phyloP scores from a whole-genome alignment of 1,139 yeast genomes.

The Tardiomyces blankii region DNA sequence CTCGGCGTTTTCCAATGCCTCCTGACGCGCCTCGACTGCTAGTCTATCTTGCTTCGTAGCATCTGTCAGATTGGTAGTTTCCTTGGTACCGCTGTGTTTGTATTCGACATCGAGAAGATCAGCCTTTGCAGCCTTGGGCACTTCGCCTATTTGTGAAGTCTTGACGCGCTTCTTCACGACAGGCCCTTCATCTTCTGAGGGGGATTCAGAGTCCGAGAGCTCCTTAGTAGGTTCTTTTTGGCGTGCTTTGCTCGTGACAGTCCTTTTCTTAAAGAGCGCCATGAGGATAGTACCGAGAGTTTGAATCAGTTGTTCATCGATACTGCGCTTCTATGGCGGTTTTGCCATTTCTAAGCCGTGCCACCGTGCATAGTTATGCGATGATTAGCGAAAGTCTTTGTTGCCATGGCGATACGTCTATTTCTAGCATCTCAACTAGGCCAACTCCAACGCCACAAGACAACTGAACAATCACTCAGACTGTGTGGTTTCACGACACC shows the following conservation, averaged over 20 bases:
- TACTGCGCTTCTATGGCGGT: no score
- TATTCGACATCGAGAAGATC: neutral
- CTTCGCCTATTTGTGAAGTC: neutral
- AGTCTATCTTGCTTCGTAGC: constrained; percentile 29
- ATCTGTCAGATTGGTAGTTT: constrained; percentile 18
- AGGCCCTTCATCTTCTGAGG: neutral
- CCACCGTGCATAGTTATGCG: no score
- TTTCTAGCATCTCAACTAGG: no score
- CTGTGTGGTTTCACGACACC: no score
- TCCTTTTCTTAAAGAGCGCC: constrained; percentile 27
- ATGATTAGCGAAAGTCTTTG: no score
- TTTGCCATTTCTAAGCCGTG: no score
- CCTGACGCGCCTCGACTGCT: constrained; percentile 22
- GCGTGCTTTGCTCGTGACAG: constrained; percentile 1
- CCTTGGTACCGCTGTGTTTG: neutral
- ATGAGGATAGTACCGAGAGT: constrained; percentile 1
- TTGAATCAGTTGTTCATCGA: no score
- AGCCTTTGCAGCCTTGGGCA: neutral
- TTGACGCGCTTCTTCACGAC: neutral
- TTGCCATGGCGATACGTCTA: no score
- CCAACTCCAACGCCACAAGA: no score
- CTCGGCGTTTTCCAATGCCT: constrained; percentile 11
- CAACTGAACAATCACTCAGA: no score
- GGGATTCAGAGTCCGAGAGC: neutral
- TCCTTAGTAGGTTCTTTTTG: neutral